Percentiles rank a stretch among this genome's conserved stretches.
Evolutionary conservation across 176 grass and related monocot species (phyloP).

Genomic region (Carex parvula): DNA sequence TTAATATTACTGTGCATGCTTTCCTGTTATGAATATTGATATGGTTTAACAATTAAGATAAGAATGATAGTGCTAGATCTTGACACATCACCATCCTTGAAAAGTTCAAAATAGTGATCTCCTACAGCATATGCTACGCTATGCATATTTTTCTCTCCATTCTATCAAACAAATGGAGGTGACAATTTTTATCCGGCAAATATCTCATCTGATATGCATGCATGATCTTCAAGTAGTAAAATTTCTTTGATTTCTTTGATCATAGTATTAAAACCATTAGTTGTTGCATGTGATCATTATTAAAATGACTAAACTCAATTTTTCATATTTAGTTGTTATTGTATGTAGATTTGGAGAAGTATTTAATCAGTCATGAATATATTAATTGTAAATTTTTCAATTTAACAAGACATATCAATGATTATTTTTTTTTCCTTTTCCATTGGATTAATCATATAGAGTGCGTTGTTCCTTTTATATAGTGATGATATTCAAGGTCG

Average conservation of each 20-base stretch:
- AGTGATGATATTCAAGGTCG: neutral
- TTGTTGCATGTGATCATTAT: neutral
- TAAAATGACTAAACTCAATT: neutral
- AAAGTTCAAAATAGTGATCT: conserved; percentile 22
- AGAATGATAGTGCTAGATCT: neutral
- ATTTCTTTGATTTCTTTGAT: neutral
- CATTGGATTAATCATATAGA: neutral
- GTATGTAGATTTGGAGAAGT: neutral
- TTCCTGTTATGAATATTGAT: neutral
- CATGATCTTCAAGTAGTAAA: neutral
- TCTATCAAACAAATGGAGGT: neutral
- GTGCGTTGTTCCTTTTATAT: neutral
- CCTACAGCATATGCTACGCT: neutral
- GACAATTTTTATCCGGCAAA: neutral
- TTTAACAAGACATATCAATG: neutral
- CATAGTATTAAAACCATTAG: neutral
- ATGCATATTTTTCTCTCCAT: neutral
- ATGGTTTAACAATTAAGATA: conserved; percentile 4
- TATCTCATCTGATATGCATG: neutral
- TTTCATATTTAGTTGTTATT: neutral
- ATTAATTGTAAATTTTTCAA: neutral
- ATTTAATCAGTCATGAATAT: neutral
- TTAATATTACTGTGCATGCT: neutral
- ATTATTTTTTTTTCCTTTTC: neutral
- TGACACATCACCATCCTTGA: conserved; percentile 14